phyloP scores from a whole-genome alignment of 163 green algal genomes.

The Smithsoniella earleae region DNA sequence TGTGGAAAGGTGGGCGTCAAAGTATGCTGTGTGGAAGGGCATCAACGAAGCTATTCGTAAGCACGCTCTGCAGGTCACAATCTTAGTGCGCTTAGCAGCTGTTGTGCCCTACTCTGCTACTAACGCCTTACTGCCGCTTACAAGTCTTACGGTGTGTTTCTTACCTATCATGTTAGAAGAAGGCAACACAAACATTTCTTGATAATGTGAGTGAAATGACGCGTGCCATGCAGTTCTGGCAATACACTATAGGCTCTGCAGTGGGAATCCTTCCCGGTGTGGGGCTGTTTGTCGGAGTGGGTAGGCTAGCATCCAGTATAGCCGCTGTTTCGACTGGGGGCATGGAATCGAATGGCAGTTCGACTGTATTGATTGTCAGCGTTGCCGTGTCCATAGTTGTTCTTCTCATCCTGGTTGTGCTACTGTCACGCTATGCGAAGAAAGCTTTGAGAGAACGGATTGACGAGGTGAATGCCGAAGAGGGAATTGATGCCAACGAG shows the following conservation, averaged over 20 bases:
- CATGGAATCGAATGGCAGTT: neutral
- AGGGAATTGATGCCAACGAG: neutral
- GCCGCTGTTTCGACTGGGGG: constrained; percentile 30
- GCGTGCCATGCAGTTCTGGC: constrained; percentile 35
- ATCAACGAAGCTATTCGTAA: neutral
- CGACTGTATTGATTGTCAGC: neutral
- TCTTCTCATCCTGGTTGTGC: constrained; percentile 8
- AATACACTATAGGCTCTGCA: constrained; percentile 32
- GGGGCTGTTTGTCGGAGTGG: constrained; percentile 32
- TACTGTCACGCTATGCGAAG: constrained; percentile 19
- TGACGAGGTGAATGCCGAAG: neutral
- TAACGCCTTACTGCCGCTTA: constrained; percentile 16
- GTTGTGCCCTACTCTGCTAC: constrained; percentile 10
- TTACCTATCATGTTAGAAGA: neutral
- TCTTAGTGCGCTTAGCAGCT: constrained; percentile 4
- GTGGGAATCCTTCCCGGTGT: constrained; percentile 35
- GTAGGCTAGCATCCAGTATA: constrained; percentile 31
- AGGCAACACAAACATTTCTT: neutral
- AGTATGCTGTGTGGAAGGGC: constrained; percentile 26
- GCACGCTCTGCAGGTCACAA: neutral
- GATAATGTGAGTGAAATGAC: neutral
- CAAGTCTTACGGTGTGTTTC: neutral
- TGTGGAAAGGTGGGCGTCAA: constrained; percentile 6
- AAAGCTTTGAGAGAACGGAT: neutral
- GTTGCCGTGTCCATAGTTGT: constrained; percentile 6